Base-by-base conservation (phyloP, 345 rosid genomes). In the Gynandropsis gynandra region DNA sequence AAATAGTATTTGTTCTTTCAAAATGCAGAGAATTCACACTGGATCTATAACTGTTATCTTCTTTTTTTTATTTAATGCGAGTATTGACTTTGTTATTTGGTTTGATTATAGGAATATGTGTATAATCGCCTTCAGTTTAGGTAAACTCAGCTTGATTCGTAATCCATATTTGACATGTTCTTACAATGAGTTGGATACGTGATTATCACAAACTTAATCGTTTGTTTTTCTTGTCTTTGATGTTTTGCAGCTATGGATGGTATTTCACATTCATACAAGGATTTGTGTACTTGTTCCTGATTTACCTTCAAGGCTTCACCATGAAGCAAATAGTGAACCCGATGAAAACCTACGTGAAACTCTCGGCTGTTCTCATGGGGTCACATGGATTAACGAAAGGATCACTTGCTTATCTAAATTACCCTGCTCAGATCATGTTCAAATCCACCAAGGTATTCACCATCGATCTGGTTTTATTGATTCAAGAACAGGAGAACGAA, bases 191-290 rank as follows among this genome's bases (percentile, higher is more conserved):
- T 5, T 24, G 29, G 29, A 24, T 24, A 24, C 2, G 29, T 24
- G 29, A 24, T 24, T 24, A 2, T 2, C 5, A 24, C 2, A 33
- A 47, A 34, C 46, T 41, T 4, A 51, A 39, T 31, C 29, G 2
- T 13, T 52, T 6, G 11, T 65, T 24, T 24, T 24, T 24, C 4
- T 24, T 24, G 29, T 24, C 29, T 24, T 24, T 24, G 2, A 2
- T 2, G 29, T 24, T 24, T 66, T 70, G 34, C 80, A 92, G 98
- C 86, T 92, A 87, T 65, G 96, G 96, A 9, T 92, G 98, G 98
- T 87, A 92, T 60, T 92, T 92, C 79, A 92, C 96, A 7, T 92
- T 92, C 64, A 73, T 92, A 31, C 98, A 92, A 79, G 98, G 98
- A 66, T 87, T 92, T 62, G 98, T 92, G 21, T 92, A 92, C 75